Base-by-base conservation (phyloP, 2,329 filamentous ascomycete genomes). In the Paecilomyces variotii region DNA sequence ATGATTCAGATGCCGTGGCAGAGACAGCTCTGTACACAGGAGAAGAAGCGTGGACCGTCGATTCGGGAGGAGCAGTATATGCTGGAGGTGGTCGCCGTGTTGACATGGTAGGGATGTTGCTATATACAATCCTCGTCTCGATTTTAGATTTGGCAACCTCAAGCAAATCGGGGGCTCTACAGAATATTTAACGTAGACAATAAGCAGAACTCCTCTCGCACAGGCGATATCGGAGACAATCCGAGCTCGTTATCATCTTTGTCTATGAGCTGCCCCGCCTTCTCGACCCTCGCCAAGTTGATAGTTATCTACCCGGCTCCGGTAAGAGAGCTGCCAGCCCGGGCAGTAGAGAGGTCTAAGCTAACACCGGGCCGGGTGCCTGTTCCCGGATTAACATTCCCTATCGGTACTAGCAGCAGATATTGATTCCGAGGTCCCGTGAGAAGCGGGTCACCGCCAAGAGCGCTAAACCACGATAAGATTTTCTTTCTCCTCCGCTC, bases 1-100 rank as follows among this genome's bases (percentile, higher is more conserved):
- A 62, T 6, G 66, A 57, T 6, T 65, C 63, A 7, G 65, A 65
- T 14, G 74, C 72, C 0, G 72, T 71, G 52, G 68, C 64, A 3
- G 74, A 74, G 56, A 76, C 71, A n/a, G 65, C 65, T 24, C 67
- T 66, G 61, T 76, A 76, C 19, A 76, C 56, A 28, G 66, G 63
- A 3, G 71, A 72, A 12, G 70, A 72, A 25, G 69, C 73, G 60
- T 74, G 67, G 53, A 76, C 64, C 0, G 64, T 65, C 9, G 74
- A 75, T 35, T 71, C 64, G 4, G 68, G 63, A 2, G 73, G 69
- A 10, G 74, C 71, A 34, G 68, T 70, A 58, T 76, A 76, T 35
- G 74, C 74, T 14, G 74, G 74, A 4, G 73, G 65, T 60, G 74
- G 74, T 25, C 66, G 72, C 60, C 63, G 69, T 32, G 66, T 58